These are phyloP conservation scores for Ceraceosorus guamensis DNA, from an alignment of 1,284 basidiomycete species.

Conservation along the genomic window DNA sequence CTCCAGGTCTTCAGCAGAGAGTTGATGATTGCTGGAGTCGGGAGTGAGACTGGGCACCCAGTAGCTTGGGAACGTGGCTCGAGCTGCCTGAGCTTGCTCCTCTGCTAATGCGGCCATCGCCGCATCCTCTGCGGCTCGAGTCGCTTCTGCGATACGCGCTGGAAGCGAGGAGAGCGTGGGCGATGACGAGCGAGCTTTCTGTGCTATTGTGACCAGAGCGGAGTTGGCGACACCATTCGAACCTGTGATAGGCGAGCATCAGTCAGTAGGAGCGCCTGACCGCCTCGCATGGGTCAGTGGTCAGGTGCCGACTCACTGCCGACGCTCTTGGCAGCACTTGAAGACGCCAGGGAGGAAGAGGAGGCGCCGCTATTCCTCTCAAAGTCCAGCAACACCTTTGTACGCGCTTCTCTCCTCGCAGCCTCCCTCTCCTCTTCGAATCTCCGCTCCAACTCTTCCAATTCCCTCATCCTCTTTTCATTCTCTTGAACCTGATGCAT, in stretches of 20 bases:
- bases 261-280: no score
- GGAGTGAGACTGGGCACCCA: conserved; percentile 55
- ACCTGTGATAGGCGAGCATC: no score
- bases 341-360: no score
- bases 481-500: conserved; percentile 15
- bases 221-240: conserved; percentile 5
- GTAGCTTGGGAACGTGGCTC: conserved; percentile 82
- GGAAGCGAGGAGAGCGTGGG: neutral
- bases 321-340: no score
- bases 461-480: neutral
- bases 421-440: conserved; percentile 12
- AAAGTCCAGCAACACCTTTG: conserved; percentile 12
- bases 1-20: conserved; percentile 53
- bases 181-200: neutral
- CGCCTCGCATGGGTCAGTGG: no score
- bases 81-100: conserved; percentile 69
- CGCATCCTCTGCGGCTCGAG: conserved; percentile 64
- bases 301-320: no score
- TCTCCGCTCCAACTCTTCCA: conserved; percentile 10
- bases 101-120: conserved; percentile 71
- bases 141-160: neutral
- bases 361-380: conserved; percentile 3
- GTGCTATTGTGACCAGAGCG: conserved; percentile 10
- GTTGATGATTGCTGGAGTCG: neutral
- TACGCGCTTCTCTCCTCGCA: conserved; percentile 9